Base-by-base conservation (phyloP, 768 basidiomycete species). In the Lyophyllum shimeji region DNA sequence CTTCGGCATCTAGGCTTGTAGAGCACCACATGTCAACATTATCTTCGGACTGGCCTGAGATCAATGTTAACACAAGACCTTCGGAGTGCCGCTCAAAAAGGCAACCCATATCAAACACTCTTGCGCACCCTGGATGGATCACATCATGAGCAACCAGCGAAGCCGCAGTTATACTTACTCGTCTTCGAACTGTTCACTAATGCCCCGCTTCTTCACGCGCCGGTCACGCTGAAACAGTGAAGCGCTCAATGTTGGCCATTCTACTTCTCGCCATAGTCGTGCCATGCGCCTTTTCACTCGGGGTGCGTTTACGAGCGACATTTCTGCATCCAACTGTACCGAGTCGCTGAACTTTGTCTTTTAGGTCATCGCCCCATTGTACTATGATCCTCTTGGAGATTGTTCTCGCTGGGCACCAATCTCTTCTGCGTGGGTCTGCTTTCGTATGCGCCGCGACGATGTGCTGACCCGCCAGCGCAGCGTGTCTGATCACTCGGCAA, bases 401-500 rank as follows among this genome's bases (percentile, higher is more conserved):
- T 52, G 50, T 37, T 52, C 40, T 24, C 23, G 40, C 39, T 52
- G 50, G 50, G 29, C 40, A 1, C 13, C 50, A 1, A 43, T 44
- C 23, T 52, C 50, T 11, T 24, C 40, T 20, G 39, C 50, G 52
- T 45, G n/a, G 15, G 52, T 39, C 17, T 13, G 3, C 3, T 46
- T 34, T 18, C 23, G 25, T 25, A n/a, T 31, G 25, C 25, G 5
- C 39, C 15, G 6, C 12, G 17, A n/a, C n/a, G 15, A 9, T 40
- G 39, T 40, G n/a, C 39, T 40, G 39, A 40, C 39, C 31, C 3
- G 20, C 2, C 11, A 7, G 9, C 43, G 12, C 21, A 56, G 55
- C n/a, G 29, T 56, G 5, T 33, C 55, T 42, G 51, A 45, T 25
- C 37, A 52, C 21, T 18, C 56, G 31, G 50, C 29, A 24, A 51